Percentiles rank a stretch among this genome's conserved stretches.
Conservation (phyloP, 2,329 filamentous ascomycete genomes). For the Arthrobotrys pseudoclavata region DNA sequence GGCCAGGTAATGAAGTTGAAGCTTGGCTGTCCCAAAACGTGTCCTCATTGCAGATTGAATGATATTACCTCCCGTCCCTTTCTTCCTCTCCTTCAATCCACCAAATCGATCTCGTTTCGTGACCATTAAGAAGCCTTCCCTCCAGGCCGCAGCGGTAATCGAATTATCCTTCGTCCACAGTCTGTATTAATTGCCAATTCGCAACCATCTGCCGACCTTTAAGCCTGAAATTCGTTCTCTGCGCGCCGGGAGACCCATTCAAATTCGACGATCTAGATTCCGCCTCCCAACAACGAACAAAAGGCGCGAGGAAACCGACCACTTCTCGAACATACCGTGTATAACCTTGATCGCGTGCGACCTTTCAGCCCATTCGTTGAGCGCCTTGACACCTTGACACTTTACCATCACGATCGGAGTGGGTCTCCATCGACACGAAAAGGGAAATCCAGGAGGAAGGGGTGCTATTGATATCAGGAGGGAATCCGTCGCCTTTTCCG, state of each 20-base stretch:
- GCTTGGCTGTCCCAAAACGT: constrained; percentile 55
- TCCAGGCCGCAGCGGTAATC: constrained; percentile 2
- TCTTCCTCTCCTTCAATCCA: constrained; percentile 22
- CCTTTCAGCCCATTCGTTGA: neutral
- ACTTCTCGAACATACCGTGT: neutral
- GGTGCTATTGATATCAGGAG: neutral
- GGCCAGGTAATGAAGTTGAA: constrained; percentile 42
- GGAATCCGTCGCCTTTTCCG: constrained; percentile 7
- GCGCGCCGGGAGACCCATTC: constrained; percentile 6
- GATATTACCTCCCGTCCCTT: constrained; percentile 9
- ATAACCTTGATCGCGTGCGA: constrained; percentile 18
- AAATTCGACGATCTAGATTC: constrained; percentile 1
- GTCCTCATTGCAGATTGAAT: constrained; percentile 47
- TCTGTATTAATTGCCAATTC: neutral
- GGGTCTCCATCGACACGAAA: neutral
- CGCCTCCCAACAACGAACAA: neutral
- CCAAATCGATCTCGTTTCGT: constrained; percentile 15
- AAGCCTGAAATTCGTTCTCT: neutral
- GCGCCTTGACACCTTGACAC: neutral
- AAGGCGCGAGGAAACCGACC: constrained; percentile 3
- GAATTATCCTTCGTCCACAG: neutral
- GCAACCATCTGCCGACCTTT: neutral
- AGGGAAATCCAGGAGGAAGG: constrained; percentile 20
- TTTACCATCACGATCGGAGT: neutral
- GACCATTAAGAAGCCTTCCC: neutral